A percentile compares a stretch with the other conserved stretches of the same genome.
Evolutionary conservation across 495 filamentous ascomycete genomes (phyloP).

Genomic region (Talaromyces borbonicus): DNA sequence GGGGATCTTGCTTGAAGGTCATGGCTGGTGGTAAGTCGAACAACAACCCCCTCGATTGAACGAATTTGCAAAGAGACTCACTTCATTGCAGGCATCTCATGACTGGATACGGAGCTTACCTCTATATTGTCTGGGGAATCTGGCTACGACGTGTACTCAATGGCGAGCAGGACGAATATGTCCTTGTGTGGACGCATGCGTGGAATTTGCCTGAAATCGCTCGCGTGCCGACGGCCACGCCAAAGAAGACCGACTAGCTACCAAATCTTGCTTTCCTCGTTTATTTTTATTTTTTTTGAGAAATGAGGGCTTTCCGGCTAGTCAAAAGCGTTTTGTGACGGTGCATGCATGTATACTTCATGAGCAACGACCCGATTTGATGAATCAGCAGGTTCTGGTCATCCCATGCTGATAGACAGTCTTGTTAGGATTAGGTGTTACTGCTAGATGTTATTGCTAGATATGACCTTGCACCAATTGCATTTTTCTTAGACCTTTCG

Average conservation of each 20-base stretch:
- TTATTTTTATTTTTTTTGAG: too few relatives aligned
- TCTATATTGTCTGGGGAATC: constrained; percentile 78
- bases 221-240: constrained; percentile 16
- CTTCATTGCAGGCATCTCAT: constrained; percentile 47
- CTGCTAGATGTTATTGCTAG: too few relatives aligned
- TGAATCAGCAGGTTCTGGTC: neutral
- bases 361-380: constrained; percentile 3
- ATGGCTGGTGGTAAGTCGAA: constrained; percentile 87
- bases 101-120: constrained; percentile 63
- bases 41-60: too few relatives aligned
- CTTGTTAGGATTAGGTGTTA: neutral
- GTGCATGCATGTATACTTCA: constrained; percentile 10
- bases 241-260: neutral
- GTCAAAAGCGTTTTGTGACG: too few relatives aligned
- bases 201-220: constrained; percentile 60
- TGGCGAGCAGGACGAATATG: constrained; percentile 63
- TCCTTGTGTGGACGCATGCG: constrained; percentile 60
- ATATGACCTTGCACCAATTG: too few relatives aligned
- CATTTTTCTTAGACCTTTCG: too few relatives aligned
- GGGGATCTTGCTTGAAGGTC: constrained; percentile 83
- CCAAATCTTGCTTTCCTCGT: neutral
- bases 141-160: constrained; percentile 79
- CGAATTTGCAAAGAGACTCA: constrained; percentile 5
- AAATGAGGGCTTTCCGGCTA: too few relatives aligned
- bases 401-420: neutral